A percentile compares a stretch with the other conserved stretches of the same genome.
phyloP scores from a whole-genome alignment of 129 eudicot genomes.

The Centaurea solstitialis region DNA sequence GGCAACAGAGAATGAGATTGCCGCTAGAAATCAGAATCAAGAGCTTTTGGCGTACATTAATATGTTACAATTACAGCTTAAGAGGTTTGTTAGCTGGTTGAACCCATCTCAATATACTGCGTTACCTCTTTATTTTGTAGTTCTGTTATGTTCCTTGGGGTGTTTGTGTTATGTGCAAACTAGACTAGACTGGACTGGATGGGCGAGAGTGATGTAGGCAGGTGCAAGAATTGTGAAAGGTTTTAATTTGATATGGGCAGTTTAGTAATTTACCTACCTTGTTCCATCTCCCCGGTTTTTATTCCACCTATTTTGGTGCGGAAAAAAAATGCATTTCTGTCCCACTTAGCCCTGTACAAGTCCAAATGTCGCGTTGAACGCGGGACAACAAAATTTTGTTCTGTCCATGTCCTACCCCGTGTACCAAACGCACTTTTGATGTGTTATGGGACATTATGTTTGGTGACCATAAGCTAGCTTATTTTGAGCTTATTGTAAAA shows the following conservation, averaged over 20 bases:
- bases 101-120: neutral
- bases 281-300: neutral
- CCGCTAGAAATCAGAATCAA: conserved; percentile 76
- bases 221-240: neutral
- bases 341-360: neutral
- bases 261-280: neutral
- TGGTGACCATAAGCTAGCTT: neutral
- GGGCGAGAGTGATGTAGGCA: neutral
- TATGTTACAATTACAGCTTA: conserved; percentile 64
- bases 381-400: neutral
- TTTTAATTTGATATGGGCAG: neutral
- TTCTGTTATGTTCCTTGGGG: neutral
- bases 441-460: neutral
- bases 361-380: neutral
- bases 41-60: conserved; percentile 84
- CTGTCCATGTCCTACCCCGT: neutral
- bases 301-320: neutral
- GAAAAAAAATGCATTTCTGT: neutral
- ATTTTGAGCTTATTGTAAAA: too few relatives aligned
- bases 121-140: neutral
- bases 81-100: conserved; percentile 52
- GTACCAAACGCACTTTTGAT: neutral
- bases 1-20: conserved; percentile 64
- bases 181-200: neutral
- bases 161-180: neutral